phyloP scores from a whole-genome alignment of 1,139 yeast species.

The Zygoascus hellenicus region DNA sequence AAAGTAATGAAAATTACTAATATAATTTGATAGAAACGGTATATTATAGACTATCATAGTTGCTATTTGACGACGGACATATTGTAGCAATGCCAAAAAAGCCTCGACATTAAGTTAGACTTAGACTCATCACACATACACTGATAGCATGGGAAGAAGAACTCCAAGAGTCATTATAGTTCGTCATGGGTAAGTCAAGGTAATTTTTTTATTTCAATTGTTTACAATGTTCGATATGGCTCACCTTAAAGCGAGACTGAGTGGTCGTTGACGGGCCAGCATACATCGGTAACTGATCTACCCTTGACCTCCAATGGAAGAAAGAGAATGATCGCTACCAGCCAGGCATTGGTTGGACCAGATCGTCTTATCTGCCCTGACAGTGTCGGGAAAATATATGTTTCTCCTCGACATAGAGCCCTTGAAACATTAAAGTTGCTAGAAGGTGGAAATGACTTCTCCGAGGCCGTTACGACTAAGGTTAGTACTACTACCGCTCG shows the following conservation, averaged over 20 bases:
- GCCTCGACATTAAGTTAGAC: neutral
- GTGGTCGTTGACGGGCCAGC: slow-evolving; percentile 92
- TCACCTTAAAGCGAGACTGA: slow-evolving; percentile 63
- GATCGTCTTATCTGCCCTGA: slow-evolving; percentile 58
- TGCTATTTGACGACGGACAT: neutral
- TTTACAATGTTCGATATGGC: neutral
- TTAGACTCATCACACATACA: neutral
- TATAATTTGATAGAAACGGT: neutral
- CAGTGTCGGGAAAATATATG: slow-evolving; percentile 56
- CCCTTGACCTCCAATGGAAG: slow-evolving; percentile 74
- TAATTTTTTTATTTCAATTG: neutral
- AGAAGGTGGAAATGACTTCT: slow-evolving; percentile 31
- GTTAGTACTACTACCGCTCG: slow-evolving; percentile 4
- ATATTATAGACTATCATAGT: neutral
- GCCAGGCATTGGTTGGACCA: slow-evolving; percentile 58
- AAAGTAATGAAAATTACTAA: too few relatives aligned
- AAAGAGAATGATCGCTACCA: slow-evolving; percentile 68
- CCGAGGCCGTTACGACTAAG: slow-evolving; percentile 4
- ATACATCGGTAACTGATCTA: slow-evolving; percentile 80
- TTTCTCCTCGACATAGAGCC: slow-evolving; percentile 81
- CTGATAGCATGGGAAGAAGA: neutral
- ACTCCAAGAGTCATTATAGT: slow-evolving; percentile 75
- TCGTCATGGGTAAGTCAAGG: slow-evolving; percentile 52
- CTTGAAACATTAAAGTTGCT: slow-evolving; percentile 60
- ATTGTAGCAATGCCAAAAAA: neutral